Percentiles rank a stretch among this genome's conserved stretches.
Conservation (phyloP, 371 early-diverging fungal species). For the Circinella umbellata region DNA sequence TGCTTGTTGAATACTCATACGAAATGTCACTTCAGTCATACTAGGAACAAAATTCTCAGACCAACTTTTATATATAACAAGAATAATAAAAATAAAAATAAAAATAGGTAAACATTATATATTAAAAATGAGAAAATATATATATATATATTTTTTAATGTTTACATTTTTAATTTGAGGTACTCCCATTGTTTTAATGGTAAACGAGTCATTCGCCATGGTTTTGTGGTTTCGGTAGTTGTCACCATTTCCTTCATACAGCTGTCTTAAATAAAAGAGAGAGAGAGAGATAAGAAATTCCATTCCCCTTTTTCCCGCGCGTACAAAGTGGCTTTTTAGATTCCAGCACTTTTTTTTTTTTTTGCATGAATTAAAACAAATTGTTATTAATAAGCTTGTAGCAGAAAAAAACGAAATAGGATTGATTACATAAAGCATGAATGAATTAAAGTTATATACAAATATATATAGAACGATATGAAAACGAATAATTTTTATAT, state of each 20-base stretch:
- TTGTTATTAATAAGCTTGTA: too few relatives aligned
- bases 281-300: neutral
- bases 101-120: neutral
- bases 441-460: too few relatives aligned
- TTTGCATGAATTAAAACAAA: too few relatives aligned
- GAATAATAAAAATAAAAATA: neutral
- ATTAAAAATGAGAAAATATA: too few relatives aligned
- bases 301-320: too few relatives aligned
- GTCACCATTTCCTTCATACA: neutral
- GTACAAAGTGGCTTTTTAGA: too few relatives aligned
- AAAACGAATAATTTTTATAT: too few relatives aligned
- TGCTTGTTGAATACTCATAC: constrained; percentile 53
- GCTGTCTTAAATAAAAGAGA: neutral
- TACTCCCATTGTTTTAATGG: constrained; percentile 44
- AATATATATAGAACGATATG: too few relatives aligned
- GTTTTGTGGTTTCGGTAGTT: neutral
- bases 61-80: constrained; percentile 22
- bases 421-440: too few relatives aligned
- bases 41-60: constrained; percentile 33
- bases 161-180: constrained; percentile 43
- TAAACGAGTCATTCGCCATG: constrained; percentile 12
- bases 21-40: constrained; percentile 46
- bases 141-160: too few relatives aligned
- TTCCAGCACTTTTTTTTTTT: too few relatives aligned
- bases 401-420: too few relatives aligned